phyloP scores from a whole-genome alignment of 768 basidiomycete species.

The Gyrodon lividus region DNA sequence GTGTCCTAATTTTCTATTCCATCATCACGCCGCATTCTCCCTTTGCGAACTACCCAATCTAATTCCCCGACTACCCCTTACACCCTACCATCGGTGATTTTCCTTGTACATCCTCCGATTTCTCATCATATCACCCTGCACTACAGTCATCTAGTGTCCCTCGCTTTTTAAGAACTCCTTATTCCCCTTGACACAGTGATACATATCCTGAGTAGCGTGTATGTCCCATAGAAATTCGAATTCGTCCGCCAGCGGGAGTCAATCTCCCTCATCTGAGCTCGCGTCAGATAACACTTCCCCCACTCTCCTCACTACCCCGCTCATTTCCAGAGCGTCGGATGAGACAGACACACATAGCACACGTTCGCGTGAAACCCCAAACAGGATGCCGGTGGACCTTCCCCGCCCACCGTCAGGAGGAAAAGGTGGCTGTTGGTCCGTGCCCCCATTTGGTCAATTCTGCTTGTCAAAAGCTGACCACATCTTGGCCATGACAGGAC shows the following conservation, averaged over 20 bases:
- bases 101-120: conserved; percentile 26
- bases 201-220: conserved; percentile 10
- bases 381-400: conserved; percentile 46
- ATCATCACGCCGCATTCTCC: conserved; percentile 32
- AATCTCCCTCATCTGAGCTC: conserved; percentile 47
- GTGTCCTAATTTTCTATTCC: conserved; percentile 18
- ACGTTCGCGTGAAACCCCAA: conserved; percentile 42
- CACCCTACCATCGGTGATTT: conserved; percentile 27
- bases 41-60: conserved; percentile 25
- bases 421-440: conserved; percentile 81
- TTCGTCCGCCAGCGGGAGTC: conserved; percentile 46
- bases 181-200: conserved; percentile 22
- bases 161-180: conserved; percentile 24
- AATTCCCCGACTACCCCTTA: conserved; percentile 29
- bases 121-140: conserved; percentile 23
- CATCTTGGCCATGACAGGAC: conserved; percentile 50
- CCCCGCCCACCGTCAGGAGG: conserved; percentile 54
- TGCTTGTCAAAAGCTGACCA: conserved; percentile 7
- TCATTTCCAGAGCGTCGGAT: conserved; percentile 38
- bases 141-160: conserved; percentile 17
- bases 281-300: conserved; percentile 46
- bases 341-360: conserved; percentile 26
- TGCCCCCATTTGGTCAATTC: conserved; percentile 14
- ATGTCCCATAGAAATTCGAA: conserved; percentile 54
- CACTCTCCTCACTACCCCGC: conserved; percentile 36